Conservation (phyloP, 2,329 filamentous ascomycete species). For the Cadophora sp. region DNA sequence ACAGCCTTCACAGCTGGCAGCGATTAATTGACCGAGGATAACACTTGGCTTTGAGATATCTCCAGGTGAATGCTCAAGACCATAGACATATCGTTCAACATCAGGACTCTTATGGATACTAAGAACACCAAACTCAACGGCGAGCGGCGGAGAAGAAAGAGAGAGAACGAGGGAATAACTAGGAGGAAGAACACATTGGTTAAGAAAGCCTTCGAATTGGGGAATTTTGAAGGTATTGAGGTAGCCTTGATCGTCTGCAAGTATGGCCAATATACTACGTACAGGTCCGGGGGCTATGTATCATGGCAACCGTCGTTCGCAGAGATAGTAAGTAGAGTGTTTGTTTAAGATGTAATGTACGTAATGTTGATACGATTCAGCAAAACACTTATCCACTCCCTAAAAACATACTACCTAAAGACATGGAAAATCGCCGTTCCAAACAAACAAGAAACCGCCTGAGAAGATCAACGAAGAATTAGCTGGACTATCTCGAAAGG, state of each 20-base stretch:
- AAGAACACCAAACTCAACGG: constrained; percentile 15
- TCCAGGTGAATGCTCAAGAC: too few species aligned
- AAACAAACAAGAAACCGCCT: too few species aligned
- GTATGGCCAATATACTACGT: constrained; percentile 26
- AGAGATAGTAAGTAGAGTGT: constrained; percentile 26
- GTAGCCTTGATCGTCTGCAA: constrained; percentile 28
- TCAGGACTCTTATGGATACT: constrained; percentile 6
- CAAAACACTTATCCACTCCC: too few species aligned
- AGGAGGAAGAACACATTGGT: constrained; percentile 22
- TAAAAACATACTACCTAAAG: too few species aligned
- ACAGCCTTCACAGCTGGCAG: too few species aligned
- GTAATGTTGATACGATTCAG: not conserved
- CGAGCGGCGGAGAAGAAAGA: constrained; percentile 18
- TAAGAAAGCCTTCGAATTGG: constrained; percentile 27
- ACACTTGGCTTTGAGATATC: too few species aligned
- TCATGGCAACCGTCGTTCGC: constrained; percentile 24
- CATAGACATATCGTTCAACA: too few species aligned
- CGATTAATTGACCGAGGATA: too few species aligned
- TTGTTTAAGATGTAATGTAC: constrained; percentile 18
- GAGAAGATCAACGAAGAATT: too few species aligned
- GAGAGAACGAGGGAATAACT: constrained; percentile 9
- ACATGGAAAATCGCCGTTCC: too few species aligned
- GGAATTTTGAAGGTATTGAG: constrained; percentile 25
- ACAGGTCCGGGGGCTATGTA: constrained; percentile 22
- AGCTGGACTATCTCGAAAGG: too few species aligned